phyloP scores from a whole-genome alignment of 192 early-diverging fungal species.

The Umbelopsis sp. region DNA sequence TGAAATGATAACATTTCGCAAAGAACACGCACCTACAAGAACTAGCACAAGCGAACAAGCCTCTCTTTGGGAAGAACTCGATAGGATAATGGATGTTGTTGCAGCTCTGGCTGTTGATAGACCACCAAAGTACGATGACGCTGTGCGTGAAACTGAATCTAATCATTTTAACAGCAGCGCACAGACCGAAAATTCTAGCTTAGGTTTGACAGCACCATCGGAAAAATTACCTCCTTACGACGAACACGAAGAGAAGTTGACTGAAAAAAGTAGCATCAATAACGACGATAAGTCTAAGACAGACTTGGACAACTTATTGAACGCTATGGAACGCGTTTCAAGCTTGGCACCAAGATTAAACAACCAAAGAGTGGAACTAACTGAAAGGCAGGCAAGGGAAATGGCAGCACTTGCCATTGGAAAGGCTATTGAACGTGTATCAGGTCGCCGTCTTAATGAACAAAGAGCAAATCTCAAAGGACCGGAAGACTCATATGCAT shows the following conservation, averaged over 20 bases:
- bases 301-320: conserved; percentile 55
- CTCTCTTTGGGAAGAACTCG: conserved; percentile 42
- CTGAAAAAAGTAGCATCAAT: background rate
- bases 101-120: conserved; percentile 15
- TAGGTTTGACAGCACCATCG: conserved; percentile 1
- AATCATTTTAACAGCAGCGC: background rate
- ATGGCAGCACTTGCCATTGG: conserved; percentile 47
- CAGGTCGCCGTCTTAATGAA: conserved; percentile 41
- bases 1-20: conserved; percentile 31
- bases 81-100: conserved; percentile 39
- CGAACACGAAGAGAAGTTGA: background rate
- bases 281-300: conserved; percentile 46
- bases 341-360: conserved; percentile 50
- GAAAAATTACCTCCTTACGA: background rate
- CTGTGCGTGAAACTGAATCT: background rate
- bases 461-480: conserved; percentile 31
- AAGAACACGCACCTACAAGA: background rate
- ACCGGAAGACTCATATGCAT: conserved; percentile 35
- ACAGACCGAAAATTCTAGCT: conserved; percentile 9
- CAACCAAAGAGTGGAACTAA: conserved; percentile 56
- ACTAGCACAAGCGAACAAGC: conserved; percentile 22
- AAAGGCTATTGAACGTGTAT: conserved; percentile 46
- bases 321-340: conserved; percentile 54
- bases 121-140: conserved; percentile 26
- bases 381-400: conserved; percentile 41